Base-by-base conservation (phyloP, 1,284 basidiomycete species). In the Cutaneotrichosporon cutaneum region DNA sequence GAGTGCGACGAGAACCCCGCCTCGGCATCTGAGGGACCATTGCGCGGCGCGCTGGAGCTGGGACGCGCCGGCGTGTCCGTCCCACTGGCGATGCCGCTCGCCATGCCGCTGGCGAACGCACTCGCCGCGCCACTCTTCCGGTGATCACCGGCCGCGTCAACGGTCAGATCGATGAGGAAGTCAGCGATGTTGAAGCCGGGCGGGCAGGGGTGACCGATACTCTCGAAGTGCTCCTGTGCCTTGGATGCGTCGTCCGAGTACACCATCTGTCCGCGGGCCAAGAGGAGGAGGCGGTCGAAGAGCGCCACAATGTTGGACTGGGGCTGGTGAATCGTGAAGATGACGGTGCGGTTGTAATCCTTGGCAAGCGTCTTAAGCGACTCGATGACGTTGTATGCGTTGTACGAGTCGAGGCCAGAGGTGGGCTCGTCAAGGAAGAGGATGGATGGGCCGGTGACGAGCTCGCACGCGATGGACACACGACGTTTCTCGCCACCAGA, bases 251-350 rank as follows among this genome's bases (percentile, higher is more conserved):
- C 87, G 33, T 94, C 90, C 1, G 89, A 89, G 81, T 93, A 93
- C 18, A 96, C 86, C 14, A 89, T 80, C 72, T 88, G 88, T 3
- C 94, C 94, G 59, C 86, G 85, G 0, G 90, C 91, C 13, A 99
- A 84, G 4, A 99, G 81, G 3, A 98, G 78, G 32, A 98, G 83
- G 68, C 94, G 90, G 75, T 99, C 95, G 71, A 99, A 97, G 16
- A 99, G 81, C 0, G 92, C 87, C 11, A 98, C 94, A 67, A 99
- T 98, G 80, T 97, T 97, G 76, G 90, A 93, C 60, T 94, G 88
- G n/a, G 95, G 95, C 77, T 98, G 95, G 75, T 99, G 95, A 64
- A 99, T 97, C 0, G 95, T 97, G 80, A 97, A 96, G 66, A 98
- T 83, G 58, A 98, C 91, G 1, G 64, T 66, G n/a, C 94, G 87